These are phyloP conservation scores for Gnaphalium uliginosum DNA, from an alignment of 129 eudicot species.

Conservation along the genomic window DNA sequence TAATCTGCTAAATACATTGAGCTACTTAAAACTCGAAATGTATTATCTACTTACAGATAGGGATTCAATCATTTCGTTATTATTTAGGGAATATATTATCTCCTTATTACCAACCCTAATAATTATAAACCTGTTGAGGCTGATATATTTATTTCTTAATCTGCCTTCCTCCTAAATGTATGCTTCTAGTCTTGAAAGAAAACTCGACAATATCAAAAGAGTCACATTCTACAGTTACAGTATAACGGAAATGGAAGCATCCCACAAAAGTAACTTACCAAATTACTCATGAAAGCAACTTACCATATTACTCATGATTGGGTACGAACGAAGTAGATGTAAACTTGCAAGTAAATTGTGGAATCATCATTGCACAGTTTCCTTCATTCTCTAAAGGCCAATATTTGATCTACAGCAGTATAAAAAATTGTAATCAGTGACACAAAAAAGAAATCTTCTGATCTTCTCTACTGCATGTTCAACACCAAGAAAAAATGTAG, in stretches of 20 bases:
- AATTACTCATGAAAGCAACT: conserved; percentile 18
- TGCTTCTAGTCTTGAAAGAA: not conserved
- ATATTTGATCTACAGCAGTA: conserved; percentile 23
- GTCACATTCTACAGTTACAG: not conserved
- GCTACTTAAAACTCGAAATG: not conserved
- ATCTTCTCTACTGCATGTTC: not conserved
- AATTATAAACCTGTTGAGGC: no score
- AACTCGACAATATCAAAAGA: not conserved
- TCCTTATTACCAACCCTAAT: not conserved
- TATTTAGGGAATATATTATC: not conserved
- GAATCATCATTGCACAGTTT: conserved; percentile 27
- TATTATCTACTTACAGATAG: not conserved
- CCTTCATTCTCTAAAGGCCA: conserved; percentile 24
- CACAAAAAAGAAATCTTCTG: not conserved
- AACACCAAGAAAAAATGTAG: not conserved
- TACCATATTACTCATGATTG: conserved; percentile 50
- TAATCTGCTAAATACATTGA: not conserved
- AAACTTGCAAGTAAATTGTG: conserved; percentile 8
- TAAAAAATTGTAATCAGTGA: not conserved
- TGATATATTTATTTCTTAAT: not conserved
- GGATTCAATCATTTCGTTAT: not conserved
- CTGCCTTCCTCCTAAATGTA: not conserved
- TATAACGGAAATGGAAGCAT: not conserved
- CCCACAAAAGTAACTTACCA: conserved; percentile 39
- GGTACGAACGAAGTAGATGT: conserved; percentile 15